phyloP scores from a whole-genome alignment of 768 basidiomycete genomes.

The Tremella fuciformis region DNA sequence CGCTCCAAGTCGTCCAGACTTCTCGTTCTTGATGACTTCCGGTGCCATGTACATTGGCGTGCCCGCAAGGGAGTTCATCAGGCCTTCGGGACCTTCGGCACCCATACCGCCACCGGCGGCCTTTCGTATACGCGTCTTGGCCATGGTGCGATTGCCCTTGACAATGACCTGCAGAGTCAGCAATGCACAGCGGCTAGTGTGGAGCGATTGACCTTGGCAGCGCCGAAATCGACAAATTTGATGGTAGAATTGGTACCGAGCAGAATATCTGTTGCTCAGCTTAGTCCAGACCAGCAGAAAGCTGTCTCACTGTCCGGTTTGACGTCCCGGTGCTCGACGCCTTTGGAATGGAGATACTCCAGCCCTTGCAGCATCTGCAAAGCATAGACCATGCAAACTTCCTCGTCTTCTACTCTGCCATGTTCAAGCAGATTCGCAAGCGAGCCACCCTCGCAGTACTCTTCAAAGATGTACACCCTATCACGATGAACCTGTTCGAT shows the following conservation, averaged over 20 bases:
- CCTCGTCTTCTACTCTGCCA: constrained; percentile 93
- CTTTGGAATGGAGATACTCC: constrained; percentile 85
- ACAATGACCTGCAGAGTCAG: constrained; percentile 62
- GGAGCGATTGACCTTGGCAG: constrained; percentile 62
- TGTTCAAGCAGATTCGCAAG: constrained; percentile 82
- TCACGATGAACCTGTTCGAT: constrained; percentile 73
- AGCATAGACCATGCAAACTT: constrained; percentile 90
- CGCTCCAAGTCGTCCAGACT: constrained; percentile 79
- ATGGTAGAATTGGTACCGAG: constrained; percentile 65
- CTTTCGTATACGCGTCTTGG: constrained; percentile 50
- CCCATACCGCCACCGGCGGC: constrained; percentile 9
- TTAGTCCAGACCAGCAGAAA: background rate
- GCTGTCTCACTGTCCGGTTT: constrained; percentile 88
- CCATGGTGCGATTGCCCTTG: constrained; percentile 74
- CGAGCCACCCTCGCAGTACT: constrained; percentile 95
- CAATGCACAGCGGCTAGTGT: no score
- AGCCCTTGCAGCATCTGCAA: constrained; percentile 96
- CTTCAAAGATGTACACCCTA: constrained; percentile 98
- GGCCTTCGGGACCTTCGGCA: constrained; percentile 36
- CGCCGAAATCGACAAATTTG: constrained; percentile 95
- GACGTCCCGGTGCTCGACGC: constrained; percentile 92
- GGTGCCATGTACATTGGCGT: constrained; percentile 99
- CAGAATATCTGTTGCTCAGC: constrained; percentile 69
- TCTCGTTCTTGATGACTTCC: constrained; percentile 94
- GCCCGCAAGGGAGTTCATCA: constrained; percentile 79